A percentile compares a stretch with the other conserved stretches of the same genome.
phyloP scores from a whole-genome alignment of 257 asterid genomes.

The Petrea volubilis region DNA sequence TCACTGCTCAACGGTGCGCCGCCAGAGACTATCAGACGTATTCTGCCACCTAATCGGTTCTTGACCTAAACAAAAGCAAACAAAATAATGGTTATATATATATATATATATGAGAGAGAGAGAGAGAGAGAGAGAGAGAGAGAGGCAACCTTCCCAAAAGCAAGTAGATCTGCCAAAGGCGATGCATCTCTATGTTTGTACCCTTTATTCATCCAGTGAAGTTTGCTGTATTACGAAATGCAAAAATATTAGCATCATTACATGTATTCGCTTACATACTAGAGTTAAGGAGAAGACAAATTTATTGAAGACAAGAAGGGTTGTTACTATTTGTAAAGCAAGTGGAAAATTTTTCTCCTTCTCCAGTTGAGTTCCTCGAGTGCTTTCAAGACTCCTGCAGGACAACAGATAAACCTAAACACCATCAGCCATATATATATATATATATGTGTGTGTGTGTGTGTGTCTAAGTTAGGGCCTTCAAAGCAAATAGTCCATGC shows the following conservation, averaged over 20 bases:
- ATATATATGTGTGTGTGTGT: too few species aligned
- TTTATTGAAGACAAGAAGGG: conserved; percentile 7
- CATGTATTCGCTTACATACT: background rate
- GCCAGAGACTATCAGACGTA: conserved; percentile 89
- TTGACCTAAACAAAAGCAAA: conserved; percentile 52
- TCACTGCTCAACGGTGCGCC: conserved; percentile 95
- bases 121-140: background rate
- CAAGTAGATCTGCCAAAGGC: conserved; percentile 82
- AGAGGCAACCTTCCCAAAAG: conserved; percentile 79
- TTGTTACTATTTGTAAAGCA: conserved; percentile 73
- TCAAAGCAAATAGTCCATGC: conserved; percentile 34
- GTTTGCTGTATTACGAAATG: conserved; percentile 64
- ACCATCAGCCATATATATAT: background rate
- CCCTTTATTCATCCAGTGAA: conserved; percentile 86
- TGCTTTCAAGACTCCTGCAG: conserved; percentile 76
- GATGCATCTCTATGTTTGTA: conserved; percentile 90
- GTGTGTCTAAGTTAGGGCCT: too few species aligned
- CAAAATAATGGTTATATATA: background rate
- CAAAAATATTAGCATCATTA: conserved; percentile 15
- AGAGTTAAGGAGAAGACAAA: background rate
- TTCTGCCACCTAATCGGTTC: conserved; percentile 83
- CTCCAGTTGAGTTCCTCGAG: conserved; percentile 86
- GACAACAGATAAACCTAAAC: conserved; percentile 1
- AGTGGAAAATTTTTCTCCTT: conserved; percentile 69
- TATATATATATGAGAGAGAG: background rate